Percentiles rank a stretch among this genome's conserved stretches.
These are phyloP conservation scores for Lentinus brumalis DNA, from an alignment of 768 basidiomycete genomes.

Conservation along the genomic window DNA sequence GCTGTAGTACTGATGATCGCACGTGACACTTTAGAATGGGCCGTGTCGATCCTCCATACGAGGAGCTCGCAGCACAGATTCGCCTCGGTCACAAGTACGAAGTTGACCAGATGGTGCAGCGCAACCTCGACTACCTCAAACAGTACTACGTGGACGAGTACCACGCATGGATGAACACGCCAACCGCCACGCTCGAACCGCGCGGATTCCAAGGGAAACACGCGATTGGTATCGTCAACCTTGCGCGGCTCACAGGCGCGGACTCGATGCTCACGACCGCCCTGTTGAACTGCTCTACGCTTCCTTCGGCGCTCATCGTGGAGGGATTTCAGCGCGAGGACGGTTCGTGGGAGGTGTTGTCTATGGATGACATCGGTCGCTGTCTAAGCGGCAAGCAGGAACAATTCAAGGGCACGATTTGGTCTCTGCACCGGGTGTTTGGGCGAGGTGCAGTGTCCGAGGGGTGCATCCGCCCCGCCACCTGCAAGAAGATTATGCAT, in stretches of 20 bases:
- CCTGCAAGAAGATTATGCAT: not conserved
- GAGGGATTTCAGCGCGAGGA: not conserved
- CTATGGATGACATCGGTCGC: not conserved
- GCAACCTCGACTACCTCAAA: slow-evolving; percentile 5
- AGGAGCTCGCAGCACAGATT: slow-evolving; percentile 6
- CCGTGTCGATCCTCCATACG: not conserved
- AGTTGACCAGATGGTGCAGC: slow-evolving; percentile 5
- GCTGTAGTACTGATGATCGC: no score
- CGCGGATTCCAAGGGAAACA: not conserved
- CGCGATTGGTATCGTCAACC: slow-evolving; percentile 14
- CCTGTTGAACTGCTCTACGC: not conserved
- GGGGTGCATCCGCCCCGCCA: not conserved
- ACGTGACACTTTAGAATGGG: no score
- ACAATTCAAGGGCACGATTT: not conserved
- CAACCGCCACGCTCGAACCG: not conserved
- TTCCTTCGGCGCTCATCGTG: not conserved
- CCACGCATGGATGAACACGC: not conserved
- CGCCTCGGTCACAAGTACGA: slow-evolving; percentile 18
- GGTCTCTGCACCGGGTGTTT: not conserved
- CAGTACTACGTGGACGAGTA: slow-evolving; percentile 2
- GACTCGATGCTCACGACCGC: not conserved
- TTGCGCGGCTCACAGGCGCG: slow-evolving; percentile 10
- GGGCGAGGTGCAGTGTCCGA: not conserved
- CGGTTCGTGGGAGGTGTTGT: not conserved
- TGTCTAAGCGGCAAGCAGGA: not conserved